phyloP scores from a whole-genome alignment of 345 rosid genomes.

The Citrus australasica region DNA sequence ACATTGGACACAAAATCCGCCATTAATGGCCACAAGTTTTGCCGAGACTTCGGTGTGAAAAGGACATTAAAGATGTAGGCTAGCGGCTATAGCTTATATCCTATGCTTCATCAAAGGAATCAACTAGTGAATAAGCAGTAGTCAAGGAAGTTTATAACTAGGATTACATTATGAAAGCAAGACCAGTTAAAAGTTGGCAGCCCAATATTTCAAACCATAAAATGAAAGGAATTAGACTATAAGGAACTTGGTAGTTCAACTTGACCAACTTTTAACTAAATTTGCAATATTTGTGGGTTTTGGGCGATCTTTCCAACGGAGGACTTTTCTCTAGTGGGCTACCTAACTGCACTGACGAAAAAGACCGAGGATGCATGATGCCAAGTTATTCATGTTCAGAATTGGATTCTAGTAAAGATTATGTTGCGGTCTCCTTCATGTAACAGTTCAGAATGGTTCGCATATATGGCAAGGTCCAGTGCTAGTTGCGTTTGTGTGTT shows the following conservation, averaged over 20 bases:
- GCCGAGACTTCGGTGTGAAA: neutral
- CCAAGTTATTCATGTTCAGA: neutral
- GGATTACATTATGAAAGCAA: conserved; percentile 3
- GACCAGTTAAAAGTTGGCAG: neutral
- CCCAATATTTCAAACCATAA: conserved; percentile 1
- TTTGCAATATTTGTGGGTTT: neutral
- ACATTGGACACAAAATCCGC: too few species aligned
- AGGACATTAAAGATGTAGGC: neutral
- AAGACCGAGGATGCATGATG: conserved; percentile 8
- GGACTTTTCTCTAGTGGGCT: conserved; percentile 32
- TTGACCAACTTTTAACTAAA: conserved; percentile 6
- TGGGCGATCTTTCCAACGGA: conserved; percentile 10
- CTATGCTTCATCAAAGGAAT: neutral
- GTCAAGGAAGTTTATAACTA: neutral
- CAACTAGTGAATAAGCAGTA: neutral
- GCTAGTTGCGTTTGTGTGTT: neutral
- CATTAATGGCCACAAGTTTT: neutral
- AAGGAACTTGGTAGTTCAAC: neutral
- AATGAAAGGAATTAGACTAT: neutral
- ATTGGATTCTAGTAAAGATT: neutral
- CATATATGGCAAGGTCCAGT: neutral
- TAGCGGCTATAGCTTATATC: neutral
- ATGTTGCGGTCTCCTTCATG: neutral
- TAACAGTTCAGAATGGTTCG: neutral
- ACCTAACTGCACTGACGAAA: conserved; percentile 27